phyloP scores from a whole-genome alignment of 179 eudicot species.

The Drosera spatulata region DNA sequence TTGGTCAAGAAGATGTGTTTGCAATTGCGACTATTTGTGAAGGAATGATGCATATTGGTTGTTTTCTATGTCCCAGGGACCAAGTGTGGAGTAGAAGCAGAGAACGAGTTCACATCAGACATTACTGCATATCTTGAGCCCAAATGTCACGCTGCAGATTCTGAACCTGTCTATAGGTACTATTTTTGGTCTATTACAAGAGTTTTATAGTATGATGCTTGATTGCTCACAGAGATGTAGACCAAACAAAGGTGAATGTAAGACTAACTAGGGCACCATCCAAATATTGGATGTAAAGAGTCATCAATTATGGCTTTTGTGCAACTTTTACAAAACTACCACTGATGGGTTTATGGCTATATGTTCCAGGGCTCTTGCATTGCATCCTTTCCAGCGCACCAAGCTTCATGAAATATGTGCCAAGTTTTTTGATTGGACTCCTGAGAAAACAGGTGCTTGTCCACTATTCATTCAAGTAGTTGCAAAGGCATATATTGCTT shows the following conservation, averaged over 20 bases:
- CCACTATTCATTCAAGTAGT: neutral
- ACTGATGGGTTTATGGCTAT: neutral
- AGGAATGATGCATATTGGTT: neutral
- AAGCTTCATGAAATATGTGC: slow-evolving; percentile 66
- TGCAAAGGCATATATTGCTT: neutral
- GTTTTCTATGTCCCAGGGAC: slow-evolving; percentile 18
- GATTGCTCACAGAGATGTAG: too few species aligned
- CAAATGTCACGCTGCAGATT: slow-evolving; percentile 76
- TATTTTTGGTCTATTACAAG: neutral
- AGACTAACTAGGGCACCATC: too few species aligned
- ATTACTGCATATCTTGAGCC: slow-evolving; percentile 84
- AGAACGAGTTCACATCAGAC: slow-evolving; percentile 37
- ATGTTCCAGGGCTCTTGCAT: slow-evolving; percentile 54
- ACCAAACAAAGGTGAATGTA: too few species aligned
- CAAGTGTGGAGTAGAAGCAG: slow-evolving; percentile 15
- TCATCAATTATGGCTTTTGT: too few species aligned
- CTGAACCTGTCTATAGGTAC: slow-evolving; percentile 69
- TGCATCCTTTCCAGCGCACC: slow-evolving; percentile 43
- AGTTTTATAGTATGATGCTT: too few species aligned
- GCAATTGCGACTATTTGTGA: neutral
- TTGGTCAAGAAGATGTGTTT: too few species aligned
- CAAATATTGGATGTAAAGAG: too few species aligned
- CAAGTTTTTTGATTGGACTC: slow-evolving; percentile 73
- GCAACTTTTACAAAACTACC: too few species aligned
- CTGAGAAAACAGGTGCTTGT: slow-evolving; percentile 81